Evolutionary conservation across 129 eudicot species (phyloP).

Genomic region (Saussurea involucrata): DNA sequence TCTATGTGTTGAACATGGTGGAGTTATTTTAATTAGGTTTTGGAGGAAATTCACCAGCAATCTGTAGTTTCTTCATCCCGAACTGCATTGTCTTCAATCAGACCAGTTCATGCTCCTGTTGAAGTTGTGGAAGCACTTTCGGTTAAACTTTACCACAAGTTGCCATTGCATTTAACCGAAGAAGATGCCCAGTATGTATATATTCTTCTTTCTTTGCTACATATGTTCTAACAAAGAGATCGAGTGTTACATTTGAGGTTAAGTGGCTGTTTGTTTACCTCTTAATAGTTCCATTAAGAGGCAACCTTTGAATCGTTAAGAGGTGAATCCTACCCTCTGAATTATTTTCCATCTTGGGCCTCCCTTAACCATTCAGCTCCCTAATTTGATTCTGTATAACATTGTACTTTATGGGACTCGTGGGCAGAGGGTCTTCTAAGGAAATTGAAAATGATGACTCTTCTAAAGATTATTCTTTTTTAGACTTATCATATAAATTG

Average conservation of each 20-base stretch:
- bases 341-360: too few relatives aligned
- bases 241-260: neutral
- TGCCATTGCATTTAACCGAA: constrained; percentile 44
- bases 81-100: constrained; percentile 69
- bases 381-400: too few relatives aligned
- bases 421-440: too few relatives aligned
- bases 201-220: constrained; percentile 9
- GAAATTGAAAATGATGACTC: too few relatives aligned
- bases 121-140: constrained; percentile 90
- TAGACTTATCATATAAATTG: too few relatives aligned
- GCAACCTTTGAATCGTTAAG: too few relatives aligned
- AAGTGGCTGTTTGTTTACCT: too few relatives aligned
- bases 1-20: constrained; percentile 33
- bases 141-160: constrained; percentile 42
- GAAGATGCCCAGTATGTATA: constrained; percentile 87
- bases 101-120: constrained; percentile 88
- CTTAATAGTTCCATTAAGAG: too few relatives aligned
- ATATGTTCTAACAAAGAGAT: neutral
- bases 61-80: constrained; percentile 73
- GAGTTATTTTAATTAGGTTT: constrained; percentile 61
- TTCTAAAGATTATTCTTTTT: too few relatives aligned
- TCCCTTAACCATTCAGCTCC: too few relatives aligned
- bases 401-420: too few relatives aligned
- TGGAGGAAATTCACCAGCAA: constrained; percentile 99
- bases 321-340: too few relatives aligned